Conservation (phyloP, 768 basidiomycete species). For the Mycena epipterygia region DNA sequence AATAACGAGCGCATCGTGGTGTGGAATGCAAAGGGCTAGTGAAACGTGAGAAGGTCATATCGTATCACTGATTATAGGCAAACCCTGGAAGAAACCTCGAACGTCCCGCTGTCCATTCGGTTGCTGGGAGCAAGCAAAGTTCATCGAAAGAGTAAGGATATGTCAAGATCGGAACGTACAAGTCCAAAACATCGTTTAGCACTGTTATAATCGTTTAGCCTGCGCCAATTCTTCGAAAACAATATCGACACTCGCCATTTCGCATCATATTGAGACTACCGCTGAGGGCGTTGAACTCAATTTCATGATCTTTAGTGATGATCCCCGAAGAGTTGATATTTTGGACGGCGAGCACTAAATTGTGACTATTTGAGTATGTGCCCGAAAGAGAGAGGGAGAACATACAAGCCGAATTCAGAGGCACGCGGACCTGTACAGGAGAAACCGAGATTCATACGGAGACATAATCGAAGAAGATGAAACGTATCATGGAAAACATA, state of each 20-base stretch:
- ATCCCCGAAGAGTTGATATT: constrained; percentile 89
- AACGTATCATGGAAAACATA: constrained; percentile 86
- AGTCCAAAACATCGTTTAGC: constrained; percentile 83
- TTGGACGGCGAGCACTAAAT: constrained; percentile 83
- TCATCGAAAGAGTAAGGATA: constrained; percentile 3
- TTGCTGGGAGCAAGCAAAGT: constrained; percentile 59
- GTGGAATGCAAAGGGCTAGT: constrained; percentile 81
- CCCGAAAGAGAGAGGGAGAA: constrained; percentile 31
- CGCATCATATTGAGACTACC: constrained; percentile 92
- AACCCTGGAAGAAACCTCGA: constrained; percentile 76
- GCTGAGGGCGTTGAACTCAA: constrained; percentile 90
- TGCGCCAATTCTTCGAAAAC: constrained; percentile 46
- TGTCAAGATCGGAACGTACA: constrained; percentile 58
- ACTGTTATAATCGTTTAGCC: constrained; percentile 50
- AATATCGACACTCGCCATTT: constrained; percentile 64
- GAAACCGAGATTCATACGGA: constrained; percentile 21
- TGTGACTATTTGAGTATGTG: constrained; percentile 6
- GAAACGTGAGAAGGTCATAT: neutral
- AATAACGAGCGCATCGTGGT: constrained; percentile 82
- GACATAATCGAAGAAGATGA: constrained; percentile 12
- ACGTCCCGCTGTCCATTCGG: constrained; percentile 89
- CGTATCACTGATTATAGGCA: constrained; percentile 27
- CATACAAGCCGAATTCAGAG: constrained; percentile 81
- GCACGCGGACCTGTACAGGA: constrained; percentile 79
- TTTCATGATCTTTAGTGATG: constrained; percentile 80